These are phyloP conservation scores for Alternaria sp. DNA, from an alignment of 2,329 filamentous ascomycete genomes.

Conservation along the genomic window DNA sequence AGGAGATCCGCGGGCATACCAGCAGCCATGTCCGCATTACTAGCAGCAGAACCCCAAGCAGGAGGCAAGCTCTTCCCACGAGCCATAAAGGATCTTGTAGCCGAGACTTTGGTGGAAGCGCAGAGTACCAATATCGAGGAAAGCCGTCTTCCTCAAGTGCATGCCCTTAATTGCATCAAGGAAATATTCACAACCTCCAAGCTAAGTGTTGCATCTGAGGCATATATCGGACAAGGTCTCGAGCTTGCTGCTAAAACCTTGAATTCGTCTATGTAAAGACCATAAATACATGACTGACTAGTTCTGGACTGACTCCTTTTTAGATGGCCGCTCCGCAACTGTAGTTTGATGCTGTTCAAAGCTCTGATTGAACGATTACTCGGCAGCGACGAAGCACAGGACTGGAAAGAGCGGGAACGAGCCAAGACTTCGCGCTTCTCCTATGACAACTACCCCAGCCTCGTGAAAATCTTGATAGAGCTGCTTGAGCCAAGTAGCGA, in stretches of 20 bases:
- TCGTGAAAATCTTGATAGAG: slow-evolving; percentile 70
- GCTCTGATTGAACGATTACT: slow-evolving; percentile 83
- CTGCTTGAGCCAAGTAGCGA: slow-evolving; percentile 60
- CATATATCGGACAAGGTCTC: slow-evolving; percentile 76
- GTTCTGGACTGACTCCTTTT: slow-evolving; percentile 9
- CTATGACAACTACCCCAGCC: slow-evolving; percentile 72
- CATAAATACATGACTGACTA: neutral
- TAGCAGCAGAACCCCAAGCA: slow-evolving; percentile 72
- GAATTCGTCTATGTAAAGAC: slow-evolving; percentile 76
- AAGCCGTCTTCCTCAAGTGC: slow-evolving; percentile 82
- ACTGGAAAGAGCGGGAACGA: slow-evolving; percentile 64
- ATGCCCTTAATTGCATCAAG: slow-evolving; percentile 92
- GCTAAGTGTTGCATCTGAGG: slow-evolving; percentile 76
- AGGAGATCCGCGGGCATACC: slow-evolving; percentile 92
- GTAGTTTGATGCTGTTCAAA: slow-evolving; percentile 86
- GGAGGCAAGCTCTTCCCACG: slow-evolving; percentile 66
- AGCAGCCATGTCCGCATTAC: slow-evolving; percentile 81
- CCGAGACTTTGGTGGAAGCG: slow-evolving; percentile 66
- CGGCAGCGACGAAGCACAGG: slow-evolving; percentile 71
- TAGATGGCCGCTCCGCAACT: slow-evolving; percentile 94
- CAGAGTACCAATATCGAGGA: slow-evolving; percentile 63
- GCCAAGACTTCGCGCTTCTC: slow-evolving; percentile 65
- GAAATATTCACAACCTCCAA: slow-evolving; percentile 88
- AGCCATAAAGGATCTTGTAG: slow-evolving; percentile 70
- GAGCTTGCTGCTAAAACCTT: slow-evolving; percentile 83